Evolutionary conservation across 164 flowering plant species (phyloP), one percentile per base, ranked within the genome.

Genomic region (Echeveria elegans): DNA sequence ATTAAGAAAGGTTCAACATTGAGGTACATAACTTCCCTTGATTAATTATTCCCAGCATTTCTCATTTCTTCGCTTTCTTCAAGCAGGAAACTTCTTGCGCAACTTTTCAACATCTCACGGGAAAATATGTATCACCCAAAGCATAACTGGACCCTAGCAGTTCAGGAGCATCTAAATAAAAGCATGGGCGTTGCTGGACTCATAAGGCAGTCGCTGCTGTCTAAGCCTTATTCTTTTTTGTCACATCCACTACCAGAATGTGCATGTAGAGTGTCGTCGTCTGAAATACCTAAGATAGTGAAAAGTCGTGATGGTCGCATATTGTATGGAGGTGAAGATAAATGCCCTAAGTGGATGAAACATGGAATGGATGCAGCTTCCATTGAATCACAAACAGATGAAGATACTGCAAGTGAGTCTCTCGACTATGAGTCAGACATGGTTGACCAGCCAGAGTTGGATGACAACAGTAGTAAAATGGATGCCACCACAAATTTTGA

Each of bases 171-270:
- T 80, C 92, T 94, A 11, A 91, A 88, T 77, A 82, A 70, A 70
- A 94, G 97, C 78, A 69, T 85, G 77, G 74, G 75, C 14, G 85
- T 76, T 68, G 89, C 83, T 31, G 99, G 99, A 68, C 81, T 94
- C 61, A 64, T 79, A 47, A 77, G 74, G 78, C 85, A 86, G 72
- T 78, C 84, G n/a, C 70, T 69, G 36, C 40, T 47, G 11, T 82
- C 94, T 18, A 91, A 88, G 72, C 82, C 88, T 19, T 73, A 70
- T 31, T 82, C 78, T 8, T 94, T 94, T 72, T 84, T 94, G 36
- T 82, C 99, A 18, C 92, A 94, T 69, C 99, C 99, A 3, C 80
- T 91, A 43, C 99, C 97, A 0, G 97, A 91, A 76, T 94, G 99
- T 76, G 85, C 89, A n/a, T 94, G 99, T 75, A 78, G 84, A 72